Conservation (phyloP, 257 asterid genomes). For the Fraxinus quadrangulata region DNA sequence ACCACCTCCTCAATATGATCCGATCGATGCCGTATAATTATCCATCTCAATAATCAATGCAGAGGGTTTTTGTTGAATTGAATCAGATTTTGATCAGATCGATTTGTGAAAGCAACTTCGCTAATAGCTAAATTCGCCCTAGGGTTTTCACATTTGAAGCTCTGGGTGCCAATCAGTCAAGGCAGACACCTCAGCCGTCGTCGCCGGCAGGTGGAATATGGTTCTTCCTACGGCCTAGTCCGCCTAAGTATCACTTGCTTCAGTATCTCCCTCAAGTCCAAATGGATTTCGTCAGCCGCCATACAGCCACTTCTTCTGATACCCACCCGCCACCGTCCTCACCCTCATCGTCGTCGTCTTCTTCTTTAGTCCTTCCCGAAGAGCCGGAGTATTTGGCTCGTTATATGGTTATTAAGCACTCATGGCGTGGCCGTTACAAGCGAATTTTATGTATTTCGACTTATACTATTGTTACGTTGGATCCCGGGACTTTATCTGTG, state of each 20-base stretch:
- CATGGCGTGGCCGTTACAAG: conserved; percentile 99
- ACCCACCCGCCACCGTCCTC: conserved; percentile 38
- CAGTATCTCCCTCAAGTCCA: conserved; percentile 70
- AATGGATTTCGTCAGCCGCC: conserved; percentile 86
- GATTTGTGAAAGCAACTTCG: conserved; percentile 29
- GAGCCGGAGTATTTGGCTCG: conserved; percentile 93
- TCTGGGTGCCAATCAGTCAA: conserved; percentile 99
- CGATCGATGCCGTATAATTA: background rate
- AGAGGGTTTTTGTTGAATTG: conserved; percentile 21
- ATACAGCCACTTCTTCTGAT: conserved; percentile 44
- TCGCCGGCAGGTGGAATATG: conserved; percentile 89
- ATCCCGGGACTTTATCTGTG: conserved; percentile 70
- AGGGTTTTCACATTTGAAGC: conserved; percentile 66
- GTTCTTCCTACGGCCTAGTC: conserved; percentile 74
- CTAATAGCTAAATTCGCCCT: conserved; percentile 30
- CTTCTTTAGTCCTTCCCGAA: conserved; percentile 43
- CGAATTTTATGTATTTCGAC: conserved; percentile 79
- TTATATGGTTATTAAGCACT: conserved; percentile 81
- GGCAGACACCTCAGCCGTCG: conserved; percentile 85
- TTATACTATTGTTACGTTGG: conserved; percentile 45
- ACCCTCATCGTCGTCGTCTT: conserved; percentile 31
- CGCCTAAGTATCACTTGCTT: conserved; percentile 73
- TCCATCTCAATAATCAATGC: background rate
- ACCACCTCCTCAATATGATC: background rate
- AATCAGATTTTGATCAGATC: conserved; percentile 33